phyloP scores from a whole-genome alignment of 176 grass and related monocot genomes.

The Triticum turgidum region DNA sequence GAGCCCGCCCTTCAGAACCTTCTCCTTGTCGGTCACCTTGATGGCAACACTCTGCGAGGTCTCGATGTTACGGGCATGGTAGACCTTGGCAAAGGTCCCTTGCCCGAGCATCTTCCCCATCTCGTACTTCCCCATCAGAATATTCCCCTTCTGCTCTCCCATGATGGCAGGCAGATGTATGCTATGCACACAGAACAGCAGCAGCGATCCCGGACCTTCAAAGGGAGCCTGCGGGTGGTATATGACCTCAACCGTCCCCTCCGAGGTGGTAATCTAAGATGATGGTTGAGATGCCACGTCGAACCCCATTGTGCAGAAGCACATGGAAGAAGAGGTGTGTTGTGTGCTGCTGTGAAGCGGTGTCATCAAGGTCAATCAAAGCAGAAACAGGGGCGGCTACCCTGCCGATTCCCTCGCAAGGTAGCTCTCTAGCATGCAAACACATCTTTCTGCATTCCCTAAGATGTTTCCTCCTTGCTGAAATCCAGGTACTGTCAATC shows the following conservation, averaged over 20 bases:
- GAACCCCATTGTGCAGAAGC: constrained; percentile 66
- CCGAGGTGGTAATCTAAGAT: constrained; percentile 67
- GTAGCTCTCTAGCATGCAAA: constrained; percentile 80
- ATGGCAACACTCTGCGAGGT: constrained; percentile 77
- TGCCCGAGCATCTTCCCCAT: constrained; percentile 83
- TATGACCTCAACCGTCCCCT: constrained; percentile 80
- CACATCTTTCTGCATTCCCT: constrained; percentile 99
- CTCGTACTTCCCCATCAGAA: constrained; percentile 79
- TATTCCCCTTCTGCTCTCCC: constrained; percentile 60
- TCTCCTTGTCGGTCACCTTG: constrained; percentile 97
- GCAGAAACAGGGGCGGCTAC: constrained; percentile 17
- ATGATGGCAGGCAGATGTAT: constrained; percentile 19
- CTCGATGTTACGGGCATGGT: constrained; percentile 64
- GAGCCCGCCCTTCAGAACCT: constrained; percentile 82
- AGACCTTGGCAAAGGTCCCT: constrained; percentile 98
- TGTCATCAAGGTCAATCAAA: constrained; percentile 69
- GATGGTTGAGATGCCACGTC: constrained; percentile 58
- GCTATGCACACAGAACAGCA: background rate
- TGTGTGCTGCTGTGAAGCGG: constrained; percentile 37
- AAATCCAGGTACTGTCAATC: background rate
- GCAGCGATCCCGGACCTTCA: background rate
- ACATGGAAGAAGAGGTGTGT: constrained; percentile 44
- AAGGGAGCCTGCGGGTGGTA: background rate
- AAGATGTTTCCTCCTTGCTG: constrained; percentile 48
- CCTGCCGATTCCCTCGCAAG: constrained; percentile 52